Evolutionary conservation across 2,329 filamentous ascomycete species (phyloP).

Genomic region (Colletotrichum caudatum): DNA sequence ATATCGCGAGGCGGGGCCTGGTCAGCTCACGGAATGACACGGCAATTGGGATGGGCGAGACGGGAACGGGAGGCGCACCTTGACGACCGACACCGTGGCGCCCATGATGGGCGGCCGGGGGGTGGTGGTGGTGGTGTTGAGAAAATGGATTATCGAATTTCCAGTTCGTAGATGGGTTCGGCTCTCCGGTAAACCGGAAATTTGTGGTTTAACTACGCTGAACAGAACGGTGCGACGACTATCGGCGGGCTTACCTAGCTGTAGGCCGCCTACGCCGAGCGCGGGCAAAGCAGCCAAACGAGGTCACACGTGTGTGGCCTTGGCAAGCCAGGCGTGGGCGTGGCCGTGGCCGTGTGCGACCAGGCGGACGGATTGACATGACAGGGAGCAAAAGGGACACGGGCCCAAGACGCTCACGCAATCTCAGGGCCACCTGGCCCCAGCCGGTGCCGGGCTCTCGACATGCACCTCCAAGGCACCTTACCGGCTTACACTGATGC

Average conservation of each 20-base stretch:
- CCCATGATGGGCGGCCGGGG: slow-evolving; percentile 47
- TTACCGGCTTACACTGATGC: neutral
- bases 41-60: slow-evolving; percentile 45
- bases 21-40: slow-evolving; percentile 26
- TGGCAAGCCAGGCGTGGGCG: slow-evolving; percentile 22
- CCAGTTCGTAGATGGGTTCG: slow-evolving; percentile 1
- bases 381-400: slow-evolving; percentile 23
- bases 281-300: slow-evolving; percentile 31
- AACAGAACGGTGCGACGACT: neutral
- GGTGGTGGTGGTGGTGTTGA: slow-evolving; percentile 16
- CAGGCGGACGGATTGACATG: slow-evolving; percentile 24
- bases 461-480: neutral
- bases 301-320: slow-evolving; percentile 7
- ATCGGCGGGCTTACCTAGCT: slow-evolving; percentile 17
- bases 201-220: neutral
- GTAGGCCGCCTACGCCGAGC: slow-evolving; percentile 15
- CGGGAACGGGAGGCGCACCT: slow-evolving; percentile 45
- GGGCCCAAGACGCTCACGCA: slow-evolving; percentile 22
- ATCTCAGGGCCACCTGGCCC: slow-evolving; percentile 28
- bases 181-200: neutral
- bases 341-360: neutral
- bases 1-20: slow-evolving; percentile 21
- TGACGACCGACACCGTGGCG: slow-evolving; percentile 51
- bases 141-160: slow-evolving; percentile 1
- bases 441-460: slow-evolving; percentile 23